Evolutionary conservation across 2,329 filamentous ascomycete genomes (phyloP), one percentile per base, ranked within the genome.

Genomic region (Davidsoniella virescens): DNA sequence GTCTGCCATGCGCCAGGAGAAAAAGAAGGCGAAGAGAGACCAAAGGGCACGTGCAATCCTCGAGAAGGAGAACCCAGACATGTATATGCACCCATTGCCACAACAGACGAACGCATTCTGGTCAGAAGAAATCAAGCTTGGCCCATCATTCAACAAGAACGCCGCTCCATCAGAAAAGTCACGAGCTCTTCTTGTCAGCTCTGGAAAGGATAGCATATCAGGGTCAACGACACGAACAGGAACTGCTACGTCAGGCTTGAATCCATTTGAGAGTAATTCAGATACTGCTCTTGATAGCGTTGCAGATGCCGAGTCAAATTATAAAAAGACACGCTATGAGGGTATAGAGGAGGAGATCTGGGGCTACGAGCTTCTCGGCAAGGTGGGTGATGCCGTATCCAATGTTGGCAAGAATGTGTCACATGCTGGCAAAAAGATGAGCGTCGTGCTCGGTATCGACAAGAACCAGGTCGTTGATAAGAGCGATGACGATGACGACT

Each of bases 21-120:
- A 77, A 63, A 75, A 76, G 57, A 73, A 85, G 61, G 84, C 84
- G 46, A 78, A 78, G 60, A 74, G 73, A 58, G 79, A 82, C 54
- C 73, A 80, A 51, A 70, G 75, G 57, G 76, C 82, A 56, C 81
- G 83, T 62, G 72, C 73, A 43, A 75, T 70, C 53, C 64, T 80
- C 52, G 75, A 83, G 57, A 73, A 73, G 50, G 77, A 87, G 56
- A 77, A 87, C 61, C 84, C 85, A 0, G 77, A 76, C 39, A 64
- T 78, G 9, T 92, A 94, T 63, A 73, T 78, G 47, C 87, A 95
- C 59, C 87, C 83, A 1, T 77, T 79, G 42, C 84, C 87, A 1
- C 92, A 87, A 58, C 82, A 80, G 59, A 94, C 87, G 25, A 95
- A 95, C 59, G 81, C 82, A 10, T 86, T 85, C 65, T 95, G 88